These are phyloP conservation scores for Tilletia caries DNA, from an alignment of 1,284 basidiomycete species.

Conservation along the genomic window DNA sequence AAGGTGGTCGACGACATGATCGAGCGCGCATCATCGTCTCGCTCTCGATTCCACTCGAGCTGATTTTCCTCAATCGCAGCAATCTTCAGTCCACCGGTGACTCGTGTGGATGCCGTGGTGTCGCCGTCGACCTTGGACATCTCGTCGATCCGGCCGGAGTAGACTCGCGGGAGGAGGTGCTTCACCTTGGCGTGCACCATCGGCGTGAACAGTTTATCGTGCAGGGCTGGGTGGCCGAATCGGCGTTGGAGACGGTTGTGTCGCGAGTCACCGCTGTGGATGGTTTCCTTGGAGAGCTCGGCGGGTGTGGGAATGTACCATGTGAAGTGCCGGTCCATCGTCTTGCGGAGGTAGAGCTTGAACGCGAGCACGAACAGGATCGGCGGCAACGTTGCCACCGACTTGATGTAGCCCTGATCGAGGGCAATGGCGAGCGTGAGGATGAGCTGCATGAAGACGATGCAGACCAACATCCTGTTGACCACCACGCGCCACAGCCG, in stretches of 20 bases:
- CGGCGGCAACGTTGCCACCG: constrained; percentile 36
- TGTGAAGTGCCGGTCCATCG: constrained; percentile 42
- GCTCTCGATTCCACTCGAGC: constrained; percentile 43
- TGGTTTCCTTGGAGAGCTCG: constrained; percentile 36
- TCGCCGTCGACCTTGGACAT: constrained; percentile 35
- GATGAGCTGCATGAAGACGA: constrained; percentile 52
- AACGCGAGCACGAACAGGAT: constrained; percentile 44
- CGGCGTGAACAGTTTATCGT: constrained; percentile 45
- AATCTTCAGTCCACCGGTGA: constrained; percentile 44
- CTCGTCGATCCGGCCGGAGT: constrained; percentile 37
- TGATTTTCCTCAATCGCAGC: constrained; percentile 46
- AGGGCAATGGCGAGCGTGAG: constrained; percentile 42
- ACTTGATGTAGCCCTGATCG: constrained; percentile 14
- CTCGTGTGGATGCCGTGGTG: constrained; percentile 37
- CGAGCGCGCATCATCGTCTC: constrained; percentile 39
- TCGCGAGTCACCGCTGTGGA: constrained; percentile 40
- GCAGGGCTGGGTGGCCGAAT: constrained; percentile 50
- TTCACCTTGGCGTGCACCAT: constrained; percentile 48
- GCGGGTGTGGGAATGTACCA: constrained; percentile 49
- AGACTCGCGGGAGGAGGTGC: constrained; percentile 40
- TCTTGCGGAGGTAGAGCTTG: constrained; percentile 43
- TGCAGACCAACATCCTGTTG: constrained; percentile 46
- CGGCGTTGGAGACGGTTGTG: constrained; percentile 46
- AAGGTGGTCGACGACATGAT: constrained; percentile 48
- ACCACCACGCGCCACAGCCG: constrained; percentile 49